Evolutionary conservation across 352 stramenopile species (phyloP), one percentile per base, ranked within the genome.

Genomic region (Globisporangium sylvaticum): DNA sequence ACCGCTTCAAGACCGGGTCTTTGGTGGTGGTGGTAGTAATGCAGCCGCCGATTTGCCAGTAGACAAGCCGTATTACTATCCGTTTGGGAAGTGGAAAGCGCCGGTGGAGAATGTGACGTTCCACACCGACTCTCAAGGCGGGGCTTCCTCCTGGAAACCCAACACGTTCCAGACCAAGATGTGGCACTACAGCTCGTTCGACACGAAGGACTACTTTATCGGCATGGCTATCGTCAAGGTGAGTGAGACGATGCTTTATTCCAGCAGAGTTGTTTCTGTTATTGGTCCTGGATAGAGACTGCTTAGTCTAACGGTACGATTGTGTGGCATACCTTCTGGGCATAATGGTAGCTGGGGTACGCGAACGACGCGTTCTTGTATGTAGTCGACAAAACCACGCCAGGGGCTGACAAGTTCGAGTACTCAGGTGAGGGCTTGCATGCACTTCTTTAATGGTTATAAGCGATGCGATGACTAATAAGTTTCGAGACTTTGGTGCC

Each of bases 131-230:
- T 22, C 58, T 22, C 48, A 29, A 54, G 55, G 29, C 18, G 58
- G 1, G 37, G 18, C 20, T 64, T 32, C 37, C 4, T 34, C 71
- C 9, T 55, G 52, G 8, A 50, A 69, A 0, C 27, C 67, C 15
- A 62, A 59, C 18, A 27, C 62, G 8, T 73, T 83, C 32, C 53
- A 52, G 25, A 81, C 65, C 52, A 85, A 85, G 68, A 64, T 61
- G 22, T 85, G 78, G 78, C 75, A 85, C 69, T 85, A 81, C 66
- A 68, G 59, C 27, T 81, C 73, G 20, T 50, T 83, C 34, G 70
- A 81, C 67, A 81, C 78, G 25, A 24, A 31, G 0, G 14, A 73
- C 10, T 79, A 69, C 52, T 85, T 85, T 52, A 64, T 85, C 32
- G 78, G 70, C 27, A 67, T 75, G 25, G 75, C 78, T 3, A 57